Conservation (phyloP, 805 yeast species). For the Lachancea meyersii region DNA sequence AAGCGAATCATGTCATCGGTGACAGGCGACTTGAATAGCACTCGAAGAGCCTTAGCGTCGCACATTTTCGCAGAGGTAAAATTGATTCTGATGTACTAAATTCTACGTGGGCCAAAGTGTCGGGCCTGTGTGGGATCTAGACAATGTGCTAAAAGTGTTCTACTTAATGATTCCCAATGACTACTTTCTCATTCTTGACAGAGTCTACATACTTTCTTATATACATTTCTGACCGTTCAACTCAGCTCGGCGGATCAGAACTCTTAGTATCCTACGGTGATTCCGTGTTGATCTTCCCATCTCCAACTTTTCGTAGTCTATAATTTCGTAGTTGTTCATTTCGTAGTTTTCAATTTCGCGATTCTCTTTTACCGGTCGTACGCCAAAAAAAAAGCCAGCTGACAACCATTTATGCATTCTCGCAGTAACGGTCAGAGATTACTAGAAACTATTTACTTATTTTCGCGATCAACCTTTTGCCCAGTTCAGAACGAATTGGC, state of each 20-base stretch:
- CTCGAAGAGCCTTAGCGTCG: constrained; percentile 50
- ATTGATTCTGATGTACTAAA: no score
- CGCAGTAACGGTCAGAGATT: no score
- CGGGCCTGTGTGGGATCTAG: no score
- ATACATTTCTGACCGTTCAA: constrained; percentile 2
- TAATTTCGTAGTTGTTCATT: neutral
- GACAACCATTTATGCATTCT: no score
- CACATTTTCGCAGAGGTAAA: constrained; percentile 30
- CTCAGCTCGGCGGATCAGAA: neutral
- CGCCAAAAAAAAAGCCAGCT: no score
- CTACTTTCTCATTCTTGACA: no score
- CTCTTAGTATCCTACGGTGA: neutral
- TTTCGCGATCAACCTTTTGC: neutral
- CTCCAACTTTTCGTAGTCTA: neutral
- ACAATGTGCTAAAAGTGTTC: no score
- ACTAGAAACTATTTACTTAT: no score
- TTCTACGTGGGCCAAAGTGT: neutral
- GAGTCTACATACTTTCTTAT: constrained; percentile 2
- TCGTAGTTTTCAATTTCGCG: neutral
- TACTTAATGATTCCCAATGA: no score
- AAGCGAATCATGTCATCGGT: constrained; percentile 70
- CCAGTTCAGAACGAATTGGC: neutral
- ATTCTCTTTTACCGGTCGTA: no score
- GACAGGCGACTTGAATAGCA: constrained; percentile 59
- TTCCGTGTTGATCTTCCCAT: neutral